phyloP scores from a whole-genome alignment of 306 rosid species.

The Calophaca sinica region DNA sequence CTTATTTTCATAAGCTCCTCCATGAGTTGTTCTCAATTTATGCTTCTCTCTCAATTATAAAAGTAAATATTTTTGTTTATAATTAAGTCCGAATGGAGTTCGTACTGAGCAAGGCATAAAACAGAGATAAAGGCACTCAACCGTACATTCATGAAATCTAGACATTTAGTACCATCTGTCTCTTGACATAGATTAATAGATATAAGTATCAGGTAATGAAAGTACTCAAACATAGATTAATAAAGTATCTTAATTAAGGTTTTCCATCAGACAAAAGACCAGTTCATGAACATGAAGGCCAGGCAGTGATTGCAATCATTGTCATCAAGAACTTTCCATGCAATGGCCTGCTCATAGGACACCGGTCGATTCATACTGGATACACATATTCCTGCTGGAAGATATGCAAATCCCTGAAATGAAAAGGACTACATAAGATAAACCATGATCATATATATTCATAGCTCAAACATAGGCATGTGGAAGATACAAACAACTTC shows the following conservation, averaged over 20 bases:
- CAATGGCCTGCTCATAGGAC: constrained; percentile 77
- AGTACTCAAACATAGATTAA: constrained; percentile 28
- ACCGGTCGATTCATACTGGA: constrained; percentile 86
- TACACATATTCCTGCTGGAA: constrained; percentile 76
- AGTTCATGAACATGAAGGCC: constrained; percentile 83
- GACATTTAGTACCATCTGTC: constrained; percentile 33
- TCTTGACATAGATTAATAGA: constrained; percentile 35
- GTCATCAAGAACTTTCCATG: constrained; percentile 82
- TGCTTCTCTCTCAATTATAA: no score
- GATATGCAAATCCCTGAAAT: constrained; percentile 75
- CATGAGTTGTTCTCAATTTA: no score
- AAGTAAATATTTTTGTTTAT: no score
- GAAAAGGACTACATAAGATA: neutral
- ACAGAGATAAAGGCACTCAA: neutral
- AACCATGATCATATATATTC: constrained; percentile 1
- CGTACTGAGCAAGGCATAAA: neutral
- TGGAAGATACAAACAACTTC: neutral
- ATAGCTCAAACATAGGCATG: neutral
- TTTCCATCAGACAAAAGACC: constrained; percentile 75
- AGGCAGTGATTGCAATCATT: constrained; percentile 83
- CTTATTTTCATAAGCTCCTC: no score
- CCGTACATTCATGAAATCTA: constrained; percentile 40
- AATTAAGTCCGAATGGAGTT: no score
- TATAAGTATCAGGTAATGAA: constrained; percentile 29
- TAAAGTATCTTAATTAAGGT: constrained; percentile 3